Evolutionary conservation across 2,329 filamentous ascomycete genomes (phyloP).

Genomic region (Zymoseptoria ardabiliae): DNA sequence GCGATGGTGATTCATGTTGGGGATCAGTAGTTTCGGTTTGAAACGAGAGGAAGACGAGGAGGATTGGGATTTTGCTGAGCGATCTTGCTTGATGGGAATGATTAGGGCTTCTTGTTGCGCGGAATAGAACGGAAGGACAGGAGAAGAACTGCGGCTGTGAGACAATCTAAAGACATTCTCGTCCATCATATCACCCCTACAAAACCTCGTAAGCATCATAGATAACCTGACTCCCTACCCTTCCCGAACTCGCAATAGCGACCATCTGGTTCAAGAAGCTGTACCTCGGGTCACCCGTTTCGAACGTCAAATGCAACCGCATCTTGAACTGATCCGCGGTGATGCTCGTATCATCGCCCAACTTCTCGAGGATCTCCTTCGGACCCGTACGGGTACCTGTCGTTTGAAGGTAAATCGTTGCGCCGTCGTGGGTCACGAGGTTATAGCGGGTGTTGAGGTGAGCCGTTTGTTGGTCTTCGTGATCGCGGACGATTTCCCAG

Average conservation of each 20-base stretch:
- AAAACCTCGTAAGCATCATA: constrained; percentile 23
- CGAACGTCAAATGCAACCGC: constrained; percentile 24
- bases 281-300: constrained; percentile 25
- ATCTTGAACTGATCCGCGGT: constrained; percentile 23
- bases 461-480: constrained; percentile 22
- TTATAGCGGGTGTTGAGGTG: constrained; percentile 26
- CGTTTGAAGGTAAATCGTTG: constrained; percentile 22
- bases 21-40: not conserved
- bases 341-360: constrained; percentile 20
- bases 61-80: not conserved
- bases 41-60: not conserved
- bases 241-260: constrained; percentile 18
- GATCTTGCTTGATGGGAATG: not conserved
- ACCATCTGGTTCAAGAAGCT: constrained; percentile 23
- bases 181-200: not conserved
- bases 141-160: not conserved
- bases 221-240: constrained; percentile 17
- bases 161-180: not conserved
- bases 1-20: not conserved
- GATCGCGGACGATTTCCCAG: constrained; percentile 19
- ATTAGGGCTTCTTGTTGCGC: not conserved
- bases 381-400: constrained; percentile 24
- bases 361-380: constrained; percentile 17
- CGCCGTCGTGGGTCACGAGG: constrained; percentile 23
- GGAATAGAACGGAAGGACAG: not conserved